These are phyloP conservation scores for Aureobasidium namibiae DNA, from an alignment of 2,329 filamentous ascomycete species.

Conservation along the genomic window DNA sequence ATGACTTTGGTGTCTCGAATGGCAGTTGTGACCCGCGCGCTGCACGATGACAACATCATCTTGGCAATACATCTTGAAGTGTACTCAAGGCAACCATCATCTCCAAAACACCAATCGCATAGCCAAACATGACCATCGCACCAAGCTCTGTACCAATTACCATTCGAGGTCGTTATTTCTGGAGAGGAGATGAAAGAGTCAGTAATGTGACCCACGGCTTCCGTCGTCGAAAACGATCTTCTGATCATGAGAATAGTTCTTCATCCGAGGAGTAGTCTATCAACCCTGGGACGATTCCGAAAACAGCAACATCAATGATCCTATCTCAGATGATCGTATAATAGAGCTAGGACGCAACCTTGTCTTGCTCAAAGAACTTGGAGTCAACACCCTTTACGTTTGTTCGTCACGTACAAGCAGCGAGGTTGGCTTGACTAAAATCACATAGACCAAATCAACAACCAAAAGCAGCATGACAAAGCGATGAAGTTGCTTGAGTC, in stretches of 20 bases:
- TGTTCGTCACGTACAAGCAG: slow-evolving; percentile 4
- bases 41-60: background rate
- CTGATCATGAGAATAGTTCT: slow-evolving; percentile 11
- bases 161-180: slow-evolving; percentile 1
- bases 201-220: background rate
- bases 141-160: background rate
- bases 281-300: background rate
- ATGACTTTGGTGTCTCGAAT: background rate
- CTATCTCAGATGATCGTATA: slow-evolving; percentile 12
- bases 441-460: slow-evolving; percentile 3
- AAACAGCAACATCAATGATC: background rate
- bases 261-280: slow-evolving; percentile 15
- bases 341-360: slow-evolving; percentile 5
- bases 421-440: background rate
- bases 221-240: background rate
- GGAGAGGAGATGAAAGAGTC: background rate
- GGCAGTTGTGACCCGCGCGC: background rate
- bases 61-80: background rate
- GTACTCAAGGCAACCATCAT: background rate
- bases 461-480: slow-evolving; percentile 10
- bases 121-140: background rate
- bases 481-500: slow-evolving; percentile 17
- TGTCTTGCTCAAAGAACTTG: slow-evolving; percentile 13
- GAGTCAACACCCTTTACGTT: slow-evolving; percentile 13
- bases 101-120: background rate